These are phyloP conservation scores for Calocera viscosa DNA, from an alignment of 768 basidiomycete genomes.

Conservation along the genomic window DNA sequence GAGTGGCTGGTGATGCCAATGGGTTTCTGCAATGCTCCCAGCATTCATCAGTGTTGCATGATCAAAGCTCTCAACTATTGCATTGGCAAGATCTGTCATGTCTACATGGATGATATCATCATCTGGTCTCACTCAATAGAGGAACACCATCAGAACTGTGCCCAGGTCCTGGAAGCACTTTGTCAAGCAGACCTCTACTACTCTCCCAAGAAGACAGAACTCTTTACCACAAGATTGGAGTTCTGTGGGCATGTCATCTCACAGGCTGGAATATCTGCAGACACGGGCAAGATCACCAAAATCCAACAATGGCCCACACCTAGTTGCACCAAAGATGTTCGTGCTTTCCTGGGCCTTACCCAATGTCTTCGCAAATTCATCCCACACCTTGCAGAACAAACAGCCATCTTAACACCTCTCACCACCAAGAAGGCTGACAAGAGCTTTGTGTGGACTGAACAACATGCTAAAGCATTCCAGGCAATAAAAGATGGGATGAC, in stretches of 20 bases:
- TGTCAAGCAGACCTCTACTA: constrained; percentile 24
- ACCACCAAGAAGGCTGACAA: constrained; percentile 16
- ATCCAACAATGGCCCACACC: constrained; percentile 28
- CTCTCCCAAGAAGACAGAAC: constrained; percentile 23
- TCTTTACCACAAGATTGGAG: constrained; percentile 22
- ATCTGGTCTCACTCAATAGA: constrained; percentile 34
- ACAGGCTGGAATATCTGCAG: constrained; percentile 23
- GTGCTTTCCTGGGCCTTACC: constrained; percentile 23
- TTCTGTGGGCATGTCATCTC: constrained; percentile 30
- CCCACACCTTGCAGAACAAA: constrained; percentile 24
- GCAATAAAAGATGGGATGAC: constrained; percentile 22
- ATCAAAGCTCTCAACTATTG: constrained; percentile 24
- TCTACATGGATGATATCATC: constrained; percentile 38
- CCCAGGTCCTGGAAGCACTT: constrained; percentile 24
- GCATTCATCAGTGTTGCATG: constrained; percentile 29
- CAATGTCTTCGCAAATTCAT: constrained; percentile 26
- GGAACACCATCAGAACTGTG: constrained; percentile 28
- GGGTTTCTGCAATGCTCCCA: constrained; percentile 24
- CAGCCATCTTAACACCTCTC: constrained; percentile 21
- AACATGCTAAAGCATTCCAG: constrained; percentile 29
- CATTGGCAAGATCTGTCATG: constrained; percentile 34
- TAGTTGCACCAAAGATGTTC: constrained; percentile 20
- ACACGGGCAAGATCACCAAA: constrained; percentile 21
- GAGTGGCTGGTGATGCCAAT: neutral
- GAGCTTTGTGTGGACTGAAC: constrained; percentile 21